Percentiles rank a stretch among this genome's conserved stretches.
Evolutionary conservation across 78 protist species (phyloP).

Genomic region (Cyanophora paradoxa): DNA sequence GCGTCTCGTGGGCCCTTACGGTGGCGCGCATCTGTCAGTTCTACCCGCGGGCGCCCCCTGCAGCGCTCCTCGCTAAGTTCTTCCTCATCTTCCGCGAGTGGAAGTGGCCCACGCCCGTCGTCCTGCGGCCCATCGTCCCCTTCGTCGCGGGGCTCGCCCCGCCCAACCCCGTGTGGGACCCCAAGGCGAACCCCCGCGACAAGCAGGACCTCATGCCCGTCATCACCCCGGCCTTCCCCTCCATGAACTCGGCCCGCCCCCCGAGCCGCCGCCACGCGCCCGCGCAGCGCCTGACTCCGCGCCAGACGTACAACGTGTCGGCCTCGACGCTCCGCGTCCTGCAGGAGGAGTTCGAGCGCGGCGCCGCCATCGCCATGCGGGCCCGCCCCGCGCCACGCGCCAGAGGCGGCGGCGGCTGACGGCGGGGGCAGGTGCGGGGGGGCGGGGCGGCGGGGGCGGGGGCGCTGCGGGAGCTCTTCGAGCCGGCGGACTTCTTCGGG

Average conservation of each 20-base stretch:
- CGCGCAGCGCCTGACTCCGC: too few species aligned
- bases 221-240: conserved; percentile 93
- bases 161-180: conserved; percentile 3
- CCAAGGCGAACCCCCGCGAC: conserved; percentile 16
- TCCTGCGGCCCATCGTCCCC: too few species aligned
- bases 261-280: too few species aligned
- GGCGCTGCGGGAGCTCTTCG: conserved; percentile 45
- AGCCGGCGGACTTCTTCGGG: conserved; percentile 59
- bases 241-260: too few species aligned
- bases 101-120: too few species aligned
- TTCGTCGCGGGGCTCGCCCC: too few species aligned
- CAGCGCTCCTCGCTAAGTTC: conserved; percentile 70
- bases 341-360: conserved; percentile 76
- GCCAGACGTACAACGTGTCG: conserved; percentile 75
- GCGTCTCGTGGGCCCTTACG: conserved; percentile 90
- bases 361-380: conserved; percentile 36
- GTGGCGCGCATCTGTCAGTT: conserved; percentile 88
- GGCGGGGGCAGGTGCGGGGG: neutral
- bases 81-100: conserved; percentile 69
- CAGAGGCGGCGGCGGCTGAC: conserved; percentile 14
- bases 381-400: neutral
- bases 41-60: conserved; percentile 85
- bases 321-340: conserved; percentile 66
- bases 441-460: too few species aligned
- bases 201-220: conserved; percentile 80